phyloP scores from a whole-genome alignment of 352 stramenopile genomes.

The Phytophthora crassamura region DNA sequence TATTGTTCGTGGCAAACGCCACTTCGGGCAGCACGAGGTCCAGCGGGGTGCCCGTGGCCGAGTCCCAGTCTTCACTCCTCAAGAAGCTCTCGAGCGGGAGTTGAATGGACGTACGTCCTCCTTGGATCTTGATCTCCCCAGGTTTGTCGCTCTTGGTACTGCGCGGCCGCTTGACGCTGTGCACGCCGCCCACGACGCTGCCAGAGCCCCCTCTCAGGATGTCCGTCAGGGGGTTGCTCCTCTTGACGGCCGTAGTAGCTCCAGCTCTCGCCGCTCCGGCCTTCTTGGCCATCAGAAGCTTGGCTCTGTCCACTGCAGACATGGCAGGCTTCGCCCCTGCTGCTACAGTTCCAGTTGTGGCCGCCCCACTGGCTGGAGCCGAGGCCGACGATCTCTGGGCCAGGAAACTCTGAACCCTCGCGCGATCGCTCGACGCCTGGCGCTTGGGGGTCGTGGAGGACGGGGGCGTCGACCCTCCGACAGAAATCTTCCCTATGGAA shows the following conservation, averaged over 20 bases:
- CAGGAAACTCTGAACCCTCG: slow-evolving; percentile 72
- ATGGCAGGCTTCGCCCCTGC: slow-evolving; percentile 43
- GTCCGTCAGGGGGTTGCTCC: slow-evolving; percentile 78
- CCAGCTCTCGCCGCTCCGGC: slow-evolving; percentile 26
- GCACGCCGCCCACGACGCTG: slow-evolving; percentile 68
- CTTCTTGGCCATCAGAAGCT: slow-evolving; percentile 84
- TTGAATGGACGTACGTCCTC: slow-evolving; percentile 77
- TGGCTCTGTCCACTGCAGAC: slow-evolving; percentile 75
- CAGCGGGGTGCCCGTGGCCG: slow-evolving; percentile 56
- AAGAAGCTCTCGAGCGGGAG: slow-evolving; percentile 83
- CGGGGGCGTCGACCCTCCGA: slow-evolving; percentile 20
- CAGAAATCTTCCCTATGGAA: slow-evolving; percentile 19
- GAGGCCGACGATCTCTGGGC: slow-evolving; percentile 46
- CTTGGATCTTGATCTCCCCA: slow-evolving; percentile 81
- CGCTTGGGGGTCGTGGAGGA: slow-evolving; percentile 55
- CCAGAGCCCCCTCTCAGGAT: slow-evolving; percentile 75
- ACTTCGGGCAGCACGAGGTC: slow-evolving; percentile 77
- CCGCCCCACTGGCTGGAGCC: slow-evolving; percentile 7
- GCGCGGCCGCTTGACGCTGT: slow-evolving; percentile 66
- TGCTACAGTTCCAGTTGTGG: not conserved
- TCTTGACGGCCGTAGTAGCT: slow-evolving; percentile 56
- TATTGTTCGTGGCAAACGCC: slow-evolving; percentile 87
- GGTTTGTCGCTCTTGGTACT: slow-evolving; percentile 77
- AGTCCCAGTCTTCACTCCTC: slow-evolving; percentile 82
- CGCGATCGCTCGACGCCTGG: slow-evolving; percentile 56